A percentile compares a stretch with the other conserved stretches of the same genome.
These are phyloP conservation scores for Porphyrellus sp. DNA, from an alignment of 1,284 basidiomycete genomes.

Conservation along the genomic window DNA sequence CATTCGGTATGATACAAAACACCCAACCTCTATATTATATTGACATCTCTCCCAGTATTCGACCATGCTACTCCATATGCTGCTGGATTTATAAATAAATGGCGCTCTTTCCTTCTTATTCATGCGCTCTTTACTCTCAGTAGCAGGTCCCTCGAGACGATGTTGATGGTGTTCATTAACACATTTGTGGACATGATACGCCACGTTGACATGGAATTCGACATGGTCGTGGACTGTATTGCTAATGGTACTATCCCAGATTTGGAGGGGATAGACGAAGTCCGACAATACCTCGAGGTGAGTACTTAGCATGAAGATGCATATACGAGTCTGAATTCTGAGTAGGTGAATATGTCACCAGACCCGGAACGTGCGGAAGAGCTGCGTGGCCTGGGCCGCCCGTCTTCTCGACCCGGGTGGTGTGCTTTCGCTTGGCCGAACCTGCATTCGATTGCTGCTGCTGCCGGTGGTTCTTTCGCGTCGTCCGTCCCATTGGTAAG, in stretches of 20 bases:
- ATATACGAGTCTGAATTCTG: neutral
- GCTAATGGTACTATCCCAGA: constrained; percentile 13
- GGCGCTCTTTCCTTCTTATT: constrained; percentile 22
- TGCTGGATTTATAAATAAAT: constrained; percentile 16
- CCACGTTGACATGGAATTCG: constrained; percentile 17
- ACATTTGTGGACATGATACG: constrained; percentile 19
- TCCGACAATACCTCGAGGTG: constrained; percentile 16
- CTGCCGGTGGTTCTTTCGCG: constrained; percentile 14
- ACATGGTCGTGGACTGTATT: constrained; percentile 15
- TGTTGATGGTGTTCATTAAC: constrained; percentile 9
- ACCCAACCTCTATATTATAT: neutral
- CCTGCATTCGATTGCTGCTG: constrained; percentile 7
- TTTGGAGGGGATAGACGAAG: constrained; percentile 4
- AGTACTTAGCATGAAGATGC: neutral
- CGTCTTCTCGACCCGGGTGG: constrained; percentile 15
- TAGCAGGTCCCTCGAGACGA: constrained; percentile 9
- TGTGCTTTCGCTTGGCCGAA: constrained; percentile 16
- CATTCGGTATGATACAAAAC: constrained; percentile 14
- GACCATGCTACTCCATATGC: constrained; percentile 19
- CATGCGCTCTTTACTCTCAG: constrained; percentile 23
- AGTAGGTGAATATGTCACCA: constrained; percentile 12
- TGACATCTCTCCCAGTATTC: constrained; percentile 11
- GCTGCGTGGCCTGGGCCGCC: constrained; percentile 4
- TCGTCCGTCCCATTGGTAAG: constrained; percentile 11
- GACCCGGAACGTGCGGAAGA: constrained; percentile 23